These are phyloP conservation scores for Pseudocercospora crystallina DNA, from an alignment of 2,329 filamentous ascomycete species.

Conservation along the genomic window DNA sequence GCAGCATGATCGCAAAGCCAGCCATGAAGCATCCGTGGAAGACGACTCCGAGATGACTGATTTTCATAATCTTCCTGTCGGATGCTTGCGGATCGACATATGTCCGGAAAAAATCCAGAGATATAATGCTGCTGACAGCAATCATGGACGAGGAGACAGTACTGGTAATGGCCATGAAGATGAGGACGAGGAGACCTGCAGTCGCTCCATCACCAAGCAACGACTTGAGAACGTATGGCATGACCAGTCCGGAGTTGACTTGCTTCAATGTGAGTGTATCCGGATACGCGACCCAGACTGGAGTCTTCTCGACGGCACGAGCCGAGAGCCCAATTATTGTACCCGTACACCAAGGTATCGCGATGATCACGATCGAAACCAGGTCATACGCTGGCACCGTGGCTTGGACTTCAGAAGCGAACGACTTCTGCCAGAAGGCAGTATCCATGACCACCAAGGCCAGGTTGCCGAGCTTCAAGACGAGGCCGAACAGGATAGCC, in stretches of 20 bases:
- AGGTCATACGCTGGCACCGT: conserved; percentile 52
- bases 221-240: conserved; percentile 49
- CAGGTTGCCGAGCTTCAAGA: conserved; percentile 52
- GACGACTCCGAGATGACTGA: conserved; percentile 51
- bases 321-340: conserved; percentile 50
- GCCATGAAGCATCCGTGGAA: conserved; percentile 52
- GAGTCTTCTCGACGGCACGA: conserved; percentile 47
- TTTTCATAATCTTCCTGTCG: conserved; percentile 43
- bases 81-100: conserved; percentile 50
- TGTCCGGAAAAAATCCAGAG: conserved; percentile 52
- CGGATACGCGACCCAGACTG: conserved; percentile 48
- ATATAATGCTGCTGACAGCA: conserved; percentile 52
- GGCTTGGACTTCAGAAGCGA: conserved; percentile 49
- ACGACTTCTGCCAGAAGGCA: conserved; percentile 55
- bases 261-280: conserved; percentile 41
- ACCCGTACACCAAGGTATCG: conserved; percentile 49
- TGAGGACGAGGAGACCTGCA: conserved; percentile 47
- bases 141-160: conserved; percentile 54
- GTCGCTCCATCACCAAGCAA: conserved; percentile 46
- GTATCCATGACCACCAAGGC: conserved; percentile 54
- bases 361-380: conserved; percentile 47
- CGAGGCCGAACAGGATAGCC: conserved; percentile 43
- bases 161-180: conserved; percentile 55
- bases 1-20: conserved; percentile 48
- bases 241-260: conserved; percentile 47